Evolutionary conservation across 495 filamentous ascomycete genomes (phyloP), one percentile per base, ranked within the genome.

Genomic region (Corynascus novoguineensis): DNA sequence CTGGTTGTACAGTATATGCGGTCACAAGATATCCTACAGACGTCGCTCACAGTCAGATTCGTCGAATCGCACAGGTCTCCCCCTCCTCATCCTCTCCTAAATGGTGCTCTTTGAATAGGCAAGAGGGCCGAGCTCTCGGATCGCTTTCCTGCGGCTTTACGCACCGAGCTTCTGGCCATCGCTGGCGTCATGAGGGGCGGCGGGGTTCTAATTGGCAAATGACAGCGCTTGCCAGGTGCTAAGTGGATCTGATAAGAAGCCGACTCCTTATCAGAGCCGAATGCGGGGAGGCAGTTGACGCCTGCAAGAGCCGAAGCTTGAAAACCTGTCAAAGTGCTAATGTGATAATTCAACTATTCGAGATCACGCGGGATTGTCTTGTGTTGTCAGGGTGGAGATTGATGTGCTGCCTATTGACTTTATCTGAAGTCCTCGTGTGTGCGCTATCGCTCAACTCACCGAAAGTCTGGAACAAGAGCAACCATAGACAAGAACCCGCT

Each of bases 71-170:
- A 60, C 22, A 15, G 2, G 10, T 38, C 37, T 45, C 25, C 48
- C 15, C 53, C 47, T n/a, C 59, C 59, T 57, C 59, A 57, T 53
- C 52, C 42, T 54, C 4, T 17, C 21, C 15, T 17, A 7, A 15
- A 17, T 5, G 1, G n/a, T 17, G n/a, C 9, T 27, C 41, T 29
- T n/a, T 53, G 12, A 32, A 29, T 5, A 38, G 25, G 27, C 35
- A 52, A 48, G 47, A 40, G 28, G 15, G 29, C 31, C 15, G 9
- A 11, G 19, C 42, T 19, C 58, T 60, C 60, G 62, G 49, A 40
- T 34, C 67, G 67, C 58, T 65, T 69, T 69, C 41, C 59, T 50
- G 29, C 67, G 67, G 67, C 67, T 67, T 69, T 60, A 60, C 40
- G n/a, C 15, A 40, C 14, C 28, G 27, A 57, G 50, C 38, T 34